phyloP scores from a whole-genome alignment of 768 basidiomycete species.

The Leccinum subgranulosum region DNA sequence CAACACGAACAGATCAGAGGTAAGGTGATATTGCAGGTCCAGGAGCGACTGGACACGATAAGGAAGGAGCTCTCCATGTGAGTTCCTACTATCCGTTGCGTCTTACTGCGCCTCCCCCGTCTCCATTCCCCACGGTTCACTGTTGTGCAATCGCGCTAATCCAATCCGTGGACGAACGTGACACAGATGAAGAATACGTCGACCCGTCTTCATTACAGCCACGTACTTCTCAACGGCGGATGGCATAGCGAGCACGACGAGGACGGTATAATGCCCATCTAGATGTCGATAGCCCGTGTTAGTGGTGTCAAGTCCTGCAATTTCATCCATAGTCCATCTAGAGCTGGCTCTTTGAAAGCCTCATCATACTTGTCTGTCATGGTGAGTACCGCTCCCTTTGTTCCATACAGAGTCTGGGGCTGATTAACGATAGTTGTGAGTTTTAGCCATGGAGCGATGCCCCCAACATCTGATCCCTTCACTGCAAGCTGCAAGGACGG shows the following conservation, averaged over 20 bases:
- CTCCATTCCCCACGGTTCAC: slow-evolving; percentile 39
- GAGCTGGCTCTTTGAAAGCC: too few species aligned
- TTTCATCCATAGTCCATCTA: too few species aligned
- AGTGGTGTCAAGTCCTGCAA: too few species aligned
- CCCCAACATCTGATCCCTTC: not conserved
- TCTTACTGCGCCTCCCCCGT: slow-evolving; percentile 23
- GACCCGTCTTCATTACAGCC: slow-evolving; percentile 48
- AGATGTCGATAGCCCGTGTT: too few species aligned
- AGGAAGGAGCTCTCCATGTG: too few species aligned
- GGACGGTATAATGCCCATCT: not conserved
- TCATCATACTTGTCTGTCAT: slow-evolving; percentile 7
- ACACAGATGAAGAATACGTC: slow-evolving; percentile 41
- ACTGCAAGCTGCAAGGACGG: slow-evolving; percentile 27
- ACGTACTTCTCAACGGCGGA: slow-evolving; percentile 27
- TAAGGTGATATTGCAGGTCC: too few species aligned
- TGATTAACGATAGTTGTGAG: slow-evolving; percentile 17
- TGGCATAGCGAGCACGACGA: slow-evolving; percentile 32
- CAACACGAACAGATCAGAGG: too few species aligned
- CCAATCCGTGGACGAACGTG: slow-evolving; percentile 42
- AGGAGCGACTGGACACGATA: too few species aligned
- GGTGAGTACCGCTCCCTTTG: slow-evolving; percentile 8
- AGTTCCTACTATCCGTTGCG: too few species aligned
- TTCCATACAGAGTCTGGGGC: not conserved
- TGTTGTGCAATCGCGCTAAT: slow-evolving; percentile 35
- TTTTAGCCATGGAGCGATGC: not conserved